Evolutionary conservation across 495 filamentous ascomycete genomes (phyloP), one percentile per base, ranked within the genome.

Genomic region (Rhizodiscina lignyota): DNA sequence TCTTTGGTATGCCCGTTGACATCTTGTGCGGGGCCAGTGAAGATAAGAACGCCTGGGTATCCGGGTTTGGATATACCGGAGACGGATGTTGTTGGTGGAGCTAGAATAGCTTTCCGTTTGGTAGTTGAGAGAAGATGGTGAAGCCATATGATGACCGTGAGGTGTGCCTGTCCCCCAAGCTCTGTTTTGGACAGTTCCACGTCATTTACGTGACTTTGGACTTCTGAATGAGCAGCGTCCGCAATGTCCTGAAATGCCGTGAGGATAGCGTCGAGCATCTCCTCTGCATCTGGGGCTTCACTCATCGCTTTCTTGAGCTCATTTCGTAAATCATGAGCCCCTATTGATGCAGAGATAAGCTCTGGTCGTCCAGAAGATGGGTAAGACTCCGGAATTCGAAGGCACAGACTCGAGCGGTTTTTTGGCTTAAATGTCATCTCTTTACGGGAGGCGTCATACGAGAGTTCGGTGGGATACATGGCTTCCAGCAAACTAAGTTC

Each of bases 91-190:
- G 31, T 15, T 11, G 50, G 10, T 12, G 56, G 52, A 1, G 40
- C 33, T 18, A 60, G 38, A 5, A 50, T 49, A 18, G 46, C 50
- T 35, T 60, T 60, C 17, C 56, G 52, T 41, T 58, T 60, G 34
- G 45, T 43, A 18, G 46, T 50, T 18, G 53, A 51, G 30, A 60
- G 52, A 13, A 58, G 42, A 41, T 60, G 54, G 37, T 60, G 56
- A 6, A 60, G 54, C 52, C 54, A 58, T 30, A 58, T 48, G 27
- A 58, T 44, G 17, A 56, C 42, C 4, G 56, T 60, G n/a, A n/a
- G n/a, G n/a, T n/a, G n/a, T 26, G 43, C 50, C 24, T 15, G 13
- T 11, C 18, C 27, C 18, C n/a, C 31, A 8, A 19, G 13, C 3
- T 24, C 21, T 23, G 24, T 13, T 21, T 18, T 16, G 3, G 18